Base-by-base conservation (phyloP, 768 basidiomycete species). In the Naganishia kalamii region DNA sequence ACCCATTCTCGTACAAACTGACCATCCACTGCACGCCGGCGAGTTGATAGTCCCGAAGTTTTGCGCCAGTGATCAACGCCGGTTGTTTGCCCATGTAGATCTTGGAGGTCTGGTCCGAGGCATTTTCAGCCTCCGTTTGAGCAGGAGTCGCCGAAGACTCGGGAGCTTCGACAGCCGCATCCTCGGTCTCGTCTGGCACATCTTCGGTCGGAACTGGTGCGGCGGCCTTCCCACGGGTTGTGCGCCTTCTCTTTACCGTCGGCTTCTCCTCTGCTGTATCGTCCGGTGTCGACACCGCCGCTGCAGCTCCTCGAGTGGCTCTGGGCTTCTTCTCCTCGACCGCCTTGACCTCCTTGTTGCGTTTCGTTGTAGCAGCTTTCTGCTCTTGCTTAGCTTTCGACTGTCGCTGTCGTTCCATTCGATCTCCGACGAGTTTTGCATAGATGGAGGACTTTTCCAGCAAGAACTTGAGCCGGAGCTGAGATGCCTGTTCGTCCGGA, bases 21-120 rank as follows among this genome's bases (percentile, higher is more conserved):
- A 88, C 87, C 89, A 96, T 89, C 94, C 94, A 97, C 68, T 93
- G 89, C 17, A 96, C 84, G 0, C 94, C 94, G 57, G 92, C 89
- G 1, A 97, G 83, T 75, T 99, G 94, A 75, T 96, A 97, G 35
- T 87, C 84, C 73, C 92, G 91, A 67, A 98, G 78, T 63, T 80
- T 88, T 0, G 86, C 91, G 4, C 94, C 94, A 0, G 91, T 91
- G 43, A 99, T 81, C 19, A 92, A 78, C 1, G 82, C 77, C 0
- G 92, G 89, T 74, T 97, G 94, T 43, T 68, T 44, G 1, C 66
- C 66, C 29, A 59, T 57, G 29, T 68, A 59, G n/a, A 51, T 43
- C 65, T 66, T 54, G 84, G 89, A 43, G 6, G 50, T 52, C n/a
- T 64, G 50, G 13, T 19, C 30, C 13, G 54, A 37, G 6, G 54